Percentiles rank a stretch among this genome's conserved stretches.
Conservation (phyloP, 2,329 filamentous ascomycete genomes). For the Exophiala mesophila region DNA sequence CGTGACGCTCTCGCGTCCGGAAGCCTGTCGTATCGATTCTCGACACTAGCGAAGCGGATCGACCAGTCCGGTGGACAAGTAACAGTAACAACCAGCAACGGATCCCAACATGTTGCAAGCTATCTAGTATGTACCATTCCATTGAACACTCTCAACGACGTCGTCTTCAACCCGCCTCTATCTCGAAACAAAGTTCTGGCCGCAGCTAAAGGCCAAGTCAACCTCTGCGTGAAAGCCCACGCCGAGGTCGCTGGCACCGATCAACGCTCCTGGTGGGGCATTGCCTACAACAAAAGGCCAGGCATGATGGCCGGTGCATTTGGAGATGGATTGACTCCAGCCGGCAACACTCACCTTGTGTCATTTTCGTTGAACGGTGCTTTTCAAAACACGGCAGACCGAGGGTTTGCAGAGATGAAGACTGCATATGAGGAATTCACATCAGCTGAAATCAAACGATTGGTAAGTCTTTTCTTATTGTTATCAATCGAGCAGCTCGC, state of each 20-base stretch:
- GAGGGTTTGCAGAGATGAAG: background rate
- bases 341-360: conserved; percentile 46
- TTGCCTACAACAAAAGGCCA: conserved; percentile 40
- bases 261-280: conserved; percentile 40
- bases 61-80: conserved; percentile 29
- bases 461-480: conserved; percentile 24
- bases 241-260: conserved; percentile 39
- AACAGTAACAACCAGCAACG: conserved; percentile 32
- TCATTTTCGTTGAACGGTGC: conserved; percentile 38
- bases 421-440: conserved; percentile 14
- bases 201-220: conserved; percentile 39
- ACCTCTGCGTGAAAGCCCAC: conserved; percentile 46
- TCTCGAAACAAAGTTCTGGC: conserved; percentile 28
- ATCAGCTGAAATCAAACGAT: conserved; percentile 36
- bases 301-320: conserved; percentile 42
- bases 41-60: conserved; percentile 34
- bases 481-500: too few species aligned
- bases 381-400: background rate
- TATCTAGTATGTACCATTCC: conserved; percentile 35
- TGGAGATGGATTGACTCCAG: conserved; percentile 42
- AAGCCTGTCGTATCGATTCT: conserved; percentile 39
- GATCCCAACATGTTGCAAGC: conserved; percentile 27
- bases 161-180: conserved; percentile 24
- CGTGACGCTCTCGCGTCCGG: conserved; percentile 38
- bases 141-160: conserved; percentile 19